Percentiles rank a stretch among this genome's conserved stretches.
phyloP scores from a whole-genome alignment of 768 basidiomycete genomes.

The Steccherinum ochraceum region DNA sequence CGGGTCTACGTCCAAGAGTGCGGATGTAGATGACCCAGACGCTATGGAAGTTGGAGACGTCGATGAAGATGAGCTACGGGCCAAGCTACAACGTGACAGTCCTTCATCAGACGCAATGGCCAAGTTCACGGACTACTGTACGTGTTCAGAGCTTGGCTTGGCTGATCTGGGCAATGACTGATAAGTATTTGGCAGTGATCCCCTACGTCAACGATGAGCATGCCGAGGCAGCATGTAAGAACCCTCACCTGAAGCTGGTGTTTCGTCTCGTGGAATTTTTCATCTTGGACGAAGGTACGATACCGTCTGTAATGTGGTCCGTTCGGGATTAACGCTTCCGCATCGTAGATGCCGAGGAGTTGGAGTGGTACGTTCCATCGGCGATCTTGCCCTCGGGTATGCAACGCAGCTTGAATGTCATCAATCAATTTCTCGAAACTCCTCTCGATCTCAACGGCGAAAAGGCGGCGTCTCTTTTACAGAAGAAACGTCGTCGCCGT shows the following conservation, averaged over 20 bases:
- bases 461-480: slow-evolving; percentile 64
- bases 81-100: slow-evolving; percentile 23
- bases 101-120: slow-evolving; percentile 66
- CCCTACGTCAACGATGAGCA: slow-evolving; percentile 71
- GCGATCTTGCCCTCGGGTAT: slow-evolving; percentile 62
- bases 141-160: slow-evolving; percentile 26
- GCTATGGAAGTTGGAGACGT: slow-evolving; percentile 28
- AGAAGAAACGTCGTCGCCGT: slow-evolving; percentile 49
- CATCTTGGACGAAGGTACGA: slow-evolving; percentile 58
- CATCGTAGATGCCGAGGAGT: slow-evolving; percentile 53
- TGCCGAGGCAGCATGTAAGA: slow-evolving; percentile 69
- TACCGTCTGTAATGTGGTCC: slow-evolving; percentile 2
- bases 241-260: slow-evolving; percentile 76
- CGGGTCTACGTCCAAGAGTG: slow-evolving; percentile 24
- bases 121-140: slow-evolving; percentile 74
- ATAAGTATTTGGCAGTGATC: slow-evolving; percentile 44
- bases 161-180: neutral
- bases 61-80: slow-evolving; percentile 26
- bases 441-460: slow-evolving; percentile 81
- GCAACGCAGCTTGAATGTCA: slow-evolving; percentile 61
- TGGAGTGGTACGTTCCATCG: slow-evolving; percentile 83
- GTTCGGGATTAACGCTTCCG: neutral
- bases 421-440: slow-evolving; percentile 74
- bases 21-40: slow-evolving; percentile 6
- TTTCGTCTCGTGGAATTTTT: slow-evolving; percentile 75